Evolutionary conservation across 148 eudicot genomes (phyloP), one percentile per base, ranked within the genome.

Genomic region (Mesembryanthemum crystallinum): DNA sequence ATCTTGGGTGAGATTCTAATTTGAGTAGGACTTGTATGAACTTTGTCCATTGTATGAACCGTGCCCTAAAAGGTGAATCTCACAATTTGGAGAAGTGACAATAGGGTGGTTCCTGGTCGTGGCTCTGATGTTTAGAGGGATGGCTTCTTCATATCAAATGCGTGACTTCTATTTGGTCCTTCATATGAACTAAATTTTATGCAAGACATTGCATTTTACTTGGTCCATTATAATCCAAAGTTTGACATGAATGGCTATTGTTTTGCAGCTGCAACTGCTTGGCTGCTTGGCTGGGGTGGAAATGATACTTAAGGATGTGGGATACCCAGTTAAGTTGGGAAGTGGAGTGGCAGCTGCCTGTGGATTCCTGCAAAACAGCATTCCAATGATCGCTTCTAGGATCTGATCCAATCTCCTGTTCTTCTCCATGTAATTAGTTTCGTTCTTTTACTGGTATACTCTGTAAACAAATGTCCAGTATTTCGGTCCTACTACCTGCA

Each of bases 231-330:
- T n/a, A n/a, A n/a, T n/a, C n/a, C n/a, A n/a, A 3, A 35, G 14
- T 45, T 45, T 62, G 49, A 45, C 49, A 45, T 45, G 39, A 45
- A 45, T 58, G 55, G n/a, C 54, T 14, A 4, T 24, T 32, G 72
- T 62, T 29, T 42, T 83, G 85, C 81, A 95, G 98, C 73, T 95
- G 87, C 98, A 95, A 95, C 77, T 95, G 78, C 69, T 95, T 72
- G 98, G 98, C 1, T 90, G 96, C 82, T 90, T 95, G 78, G 97
- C 96, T 63, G 98, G 98, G 43, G 98, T 95, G 80, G 98, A 95
- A 80, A 95, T 95, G 99, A 83, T 95, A 76, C 99, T 95, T 7
- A 95, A 92, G 78, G 99, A 95, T 51, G 97, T 95, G 5, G 99
- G 99, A 0, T 95, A 95, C 84, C 96, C 97, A 0, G 97, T 95